A percentile compares a stretch with the other conserved stretches of the same genome.
Conservation (phyloP, 306 rosid genomes). For the Sophora flavescens region DNA sequence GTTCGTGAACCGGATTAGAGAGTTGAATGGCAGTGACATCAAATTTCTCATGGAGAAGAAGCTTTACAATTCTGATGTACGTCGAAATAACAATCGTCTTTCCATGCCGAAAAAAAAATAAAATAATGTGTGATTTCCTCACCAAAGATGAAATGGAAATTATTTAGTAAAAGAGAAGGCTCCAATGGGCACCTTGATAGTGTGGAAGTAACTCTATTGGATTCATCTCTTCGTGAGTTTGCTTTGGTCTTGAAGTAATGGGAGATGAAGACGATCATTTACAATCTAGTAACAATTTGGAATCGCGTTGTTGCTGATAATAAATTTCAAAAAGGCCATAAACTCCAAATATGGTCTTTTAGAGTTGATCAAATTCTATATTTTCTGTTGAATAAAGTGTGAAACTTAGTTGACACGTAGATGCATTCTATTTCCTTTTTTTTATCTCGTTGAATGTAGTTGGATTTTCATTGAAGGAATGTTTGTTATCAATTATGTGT, state of each 20-base stretch:
- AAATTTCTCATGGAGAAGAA: not conserved
- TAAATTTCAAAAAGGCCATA: not conserved
- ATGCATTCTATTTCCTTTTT: too few species aligned
- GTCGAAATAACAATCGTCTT: not conserved
- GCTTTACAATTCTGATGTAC: not conserved
- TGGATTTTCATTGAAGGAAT: too few species aligned
- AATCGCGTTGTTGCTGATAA: not conserved
- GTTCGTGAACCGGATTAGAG: not conserved
- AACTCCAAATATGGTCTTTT: constrained; percentile 4
- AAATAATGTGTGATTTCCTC: not conserved
- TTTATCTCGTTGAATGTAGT: too few species aligned
- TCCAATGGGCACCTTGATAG: not conserved
- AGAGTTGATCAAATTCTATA: not conserved
- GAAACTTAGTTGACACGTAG: too few species aligned
- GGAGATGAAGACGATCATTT: not conserved
- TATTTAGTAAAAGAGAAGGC: not conserved
- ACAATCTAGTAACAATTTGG: not conserved
- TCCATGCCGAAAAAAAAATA: not conserved
- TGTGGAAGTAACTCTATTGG: not conserved
- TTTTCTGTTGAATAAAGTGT: not conserved
- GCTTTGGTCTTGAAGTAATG: not conserved
- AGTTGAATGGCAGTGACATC: not conserved
- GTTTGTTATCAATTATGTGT: too few species aligned
- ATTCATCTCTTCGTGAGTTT: not conserved
- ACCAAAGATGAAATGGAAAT: not conserved